A percentile compares a stretch with the other conserved stretches of the same genome.
Conservation (phyloP, 495 filamentous ascomycete genomes). For the Tuber aestivum region DNA sequence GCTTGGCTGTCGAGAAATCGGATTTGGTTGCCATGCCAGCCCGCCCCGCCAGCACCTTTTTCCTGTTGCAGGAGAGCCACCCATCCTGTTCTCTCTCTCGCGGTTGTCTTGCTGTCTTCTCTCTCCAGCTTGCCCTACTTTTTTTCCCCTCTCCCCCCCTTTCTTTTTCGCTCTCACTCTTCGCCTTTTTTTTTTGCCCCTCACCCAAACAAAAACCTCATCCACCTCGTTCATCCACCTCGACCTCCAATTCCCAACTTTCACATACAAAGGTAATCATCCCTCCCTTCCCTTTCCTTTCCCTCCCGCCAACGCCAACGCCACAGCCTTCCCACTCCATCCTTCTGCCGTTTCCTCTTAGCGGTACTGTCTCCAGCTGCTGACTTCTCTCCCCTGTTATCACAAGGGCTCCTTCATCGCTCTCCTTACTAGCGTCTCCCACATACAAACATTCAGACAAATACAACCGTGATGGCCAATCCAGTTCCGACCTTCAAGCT, state of each 20-base stretch:
- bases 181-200: constrained; percentile 18
- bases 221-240: constrained; percentile 22
- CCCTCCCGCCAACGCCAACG: background rate
- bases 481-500: constrained; percentile 86
- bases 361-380: constrained; percentile 5
- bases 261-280: constrained; percentile 27
- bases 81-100: constrained; percentile 1
- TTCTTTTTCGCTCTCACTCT: constrained; percentile 8
- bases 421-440: constrained; percentile 18
- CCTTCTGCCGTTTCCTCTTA: background rate
- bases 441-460: constrained; percentile 10
- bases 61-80: constrained; percentile 18
- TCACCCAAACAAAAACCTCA: constrained; percentile 38
- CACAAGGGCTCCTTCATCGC: constrained; percentile 17
- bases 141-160: constrained; percentile 33
- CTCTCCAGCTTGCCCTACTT: constrained; percentile 20
- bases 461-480: constrained; percentile 39
- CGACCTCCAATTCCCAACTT: constrained; percentile 14
- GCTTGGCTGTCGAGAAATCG: constrained; percentile 28
- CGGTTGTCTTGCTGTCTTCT: constrained; percentile 2
- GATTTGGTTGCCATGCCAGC: constrained; percentile 34
- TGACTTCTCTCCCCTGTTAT: constrained; percentile 22
- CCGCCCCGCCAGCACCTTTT: constrained; percentile 35
- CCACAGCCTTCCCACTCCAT: background rate
- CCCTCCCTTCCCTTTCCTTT: constrained; percentile 9